phyloP scores from a whole-genome alignment of 2,329 filamentous ascomycete species.

The Saccharata proteae region DNA sequence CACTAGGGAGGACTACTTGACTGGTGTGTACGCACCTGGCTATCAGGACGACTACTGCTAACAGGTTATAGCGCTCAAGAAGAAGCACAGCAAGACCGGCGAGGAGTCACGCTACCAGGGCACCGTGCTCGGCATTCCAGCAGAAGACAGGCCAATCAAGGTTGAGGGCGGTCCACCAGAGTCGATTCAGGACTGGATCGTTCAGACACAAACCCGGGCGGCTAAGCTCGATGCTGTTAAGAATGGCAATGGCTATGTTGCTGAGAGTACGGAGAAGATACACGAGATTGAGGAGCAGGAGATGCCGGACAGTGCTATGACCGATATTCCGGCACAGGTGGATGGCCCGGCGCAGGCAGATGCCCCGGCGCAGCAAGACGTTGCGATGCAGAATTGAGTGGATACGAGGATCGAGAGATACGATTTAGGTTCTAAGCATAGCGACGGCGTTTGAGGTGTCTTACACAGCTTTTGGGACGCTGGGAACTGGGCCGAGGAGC shows the following conservation, averaged over 20 bases:
- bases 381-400: too few species aligned
- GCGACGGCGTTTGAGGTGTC: too few species aligned
- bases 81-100: conserved; percentile 81
- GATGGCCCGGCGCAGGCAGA: too few species aligned
- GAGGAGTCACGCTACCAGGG: conserved; percentile 79
- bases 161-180: conserved; percentile 66
- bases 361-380: too few species aligned
- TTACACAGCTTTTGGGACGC: too few species aligned
- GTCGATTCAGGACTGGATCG: conserved; percentile 55
- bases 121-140: conserved; percentile 64
- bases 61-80: conserved; percentile 55
- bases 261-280: conserved; percentile 1
- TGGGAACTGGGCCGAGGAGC: too few species aligned
- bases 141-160: conserved; percentile 58
- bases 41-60: not conserved
- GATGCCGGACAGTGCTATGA: too few species aligned
- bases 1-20: conserved; percentile 36
- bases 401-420: too few species aligned
- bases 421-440: too few species aligned
- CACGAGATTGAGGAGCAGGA: too few species aligned
- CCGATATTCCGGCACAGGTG: too few species aligned
- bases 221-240: conserved; percentile 5
- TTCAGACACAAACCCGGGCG: conserved; percentile 17
- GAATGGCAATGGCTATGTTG: conserved; percentile 1
- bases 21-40: conserved; percentile 17